These are phyloP conservation scores for Aegilops bicornis DNA, from an alignment of 176 grass and related monocot genomes.

Conservation along the genomic window DNA sequence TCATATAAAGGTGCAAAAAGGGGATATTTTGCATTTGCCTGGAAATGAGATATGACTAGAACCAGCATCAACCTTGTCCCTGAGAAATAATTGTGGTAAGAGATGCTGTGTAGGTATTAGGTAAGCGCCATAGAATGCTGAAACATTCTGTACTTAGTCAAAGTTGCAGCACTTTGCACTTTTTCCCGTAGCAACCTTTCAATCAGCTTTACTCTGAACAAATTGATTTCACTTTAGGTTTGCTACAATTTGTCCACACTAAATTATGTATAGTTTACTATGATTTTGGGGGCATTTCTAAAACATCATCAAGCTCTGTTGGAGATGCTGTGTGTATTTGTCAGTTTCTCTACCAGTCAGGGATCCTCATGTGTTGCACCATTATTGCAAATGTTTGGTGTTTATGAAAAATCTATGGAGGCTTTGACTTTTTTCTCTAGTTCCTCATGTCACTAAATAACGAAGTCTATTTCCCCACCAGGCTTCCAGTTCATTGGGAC, in stretches of 20 bases:
- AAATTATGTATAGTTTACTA: background rate
- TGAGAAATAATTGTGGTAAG: constrained; percentile 1
- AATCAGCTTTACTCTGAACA: background rate
- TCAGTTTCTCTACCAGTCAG: background rate
- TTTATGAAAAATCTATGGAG: background rate
- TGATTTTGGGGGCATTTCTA: background rate
- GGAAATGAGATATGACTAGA: background rate
- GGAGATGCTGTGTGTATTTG: background rate
- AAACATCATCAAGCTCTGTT: background rate
- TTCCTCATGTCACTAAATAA: constrained; percentile 4
- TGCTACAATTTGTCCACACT: constrained; percentile 19
- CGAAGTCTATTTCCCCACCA: constrained; percentile 33
- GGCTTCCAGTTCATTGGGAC: constrained; percentile 97
- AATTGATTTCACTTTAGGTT: background rate
- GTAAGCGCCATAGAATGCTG: background rate
- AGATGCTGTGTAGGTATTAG: background rate
- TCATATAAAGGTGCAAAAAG: background rate
- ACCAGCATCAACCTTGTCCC: background rate
- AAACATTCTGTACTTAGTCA: background rate
- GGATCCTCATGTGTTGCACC: background rate
- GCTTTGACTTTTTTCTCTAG: background rate
- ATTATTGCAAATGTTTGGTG: background rate
- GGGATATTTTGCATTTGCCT: background rate
- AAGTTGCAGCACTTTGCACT: background rate
- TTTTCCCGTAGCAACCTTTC: background rate